Base-by-base conservation (phyloP, 108 stramenopile genomes). In the Pseudonitzschia delicatissima region DNA sequence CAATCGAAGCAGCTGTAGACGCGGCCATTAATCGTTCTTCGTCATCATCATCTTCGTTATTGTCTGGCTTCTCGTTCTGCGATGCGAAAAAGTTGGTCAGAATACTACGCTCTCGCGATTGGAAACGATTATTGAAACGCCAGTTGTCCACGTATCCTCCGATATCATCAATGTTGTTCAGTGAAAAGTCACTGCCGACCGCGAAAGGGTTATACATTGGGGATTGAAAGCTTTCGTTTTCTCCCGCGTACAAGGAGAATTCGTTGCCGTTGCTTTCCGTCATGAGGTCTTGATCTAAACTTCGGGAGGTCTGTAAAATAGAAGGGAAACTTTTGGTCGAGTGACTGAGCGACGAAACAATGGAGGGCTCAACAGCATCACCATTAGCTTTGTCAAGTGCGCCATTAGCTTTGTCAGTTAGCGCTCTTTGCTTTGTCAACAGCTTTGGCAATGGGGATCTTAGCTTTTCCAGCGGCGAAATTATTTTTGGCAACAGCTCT, bases 1-100 rank as follows among this genome's bases (percentile, higher is more conserved):
- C 86, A 37, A 92, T 69, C 0, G 90, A 92, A 25, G 90, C 90
- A 28, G 84, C 84, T 34, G 90, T 92, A 31, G 90, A 92, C 9
- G 87, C 83, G 25, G 74, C 84, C 53, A 83, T 72, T 1, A 76
- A 34, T 35, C 58, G 5, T 18, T 73, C 72, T 49, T 70, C 72
- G 44, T 68, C 68, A 33, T 64, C 67, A 26, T 25, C 58, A 12
- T 71, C 67, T n/a, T 60, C 69, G 9, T 59, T 39, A 23, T 61
- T 59, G 26, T 69, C 27, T 5, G 26, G 21, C 20, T 58, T 47
- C 2, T 39, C 34, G 29, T 18, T 36, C 36, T 68, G 62, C 15
- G 62, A 62, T 51, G 36, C 49, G 49, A 84, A 84, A 29, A 91
- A 74, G 31, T 88, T 84, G n/a, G 68, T 48, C 13, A 88, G 64